Base-by-base conservation (phyloP, 2,329 filamentous ascomycete genomes). In the Xylariaceae sp. region DNA sequence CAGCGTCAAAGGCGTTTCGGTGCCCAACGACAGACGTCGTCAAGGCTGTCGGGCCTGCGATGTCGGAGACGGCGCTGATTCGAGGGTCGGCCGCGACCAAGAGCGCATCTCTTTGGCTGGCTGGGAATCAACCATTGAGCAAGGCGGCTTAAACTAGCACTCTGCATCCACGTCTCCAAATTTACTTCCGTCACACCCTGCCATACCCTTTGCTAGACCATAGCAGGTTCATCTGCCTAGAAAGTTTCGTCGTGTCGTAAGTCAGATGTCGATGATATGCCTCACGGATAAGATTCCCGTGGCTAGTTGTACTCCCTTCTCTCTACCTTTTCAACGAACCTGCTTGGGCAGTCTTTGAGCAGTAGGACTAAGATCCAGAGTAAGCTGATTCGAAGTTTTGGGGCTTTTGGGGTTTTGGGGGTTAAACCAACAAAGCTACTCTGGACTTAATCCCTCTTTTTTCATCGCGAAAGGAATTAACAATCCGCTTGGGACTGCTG, bases 21-120 rank as follows among this genome's bases (percentile, higher is more conserved):
- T 79, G 75, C 79, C 79, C 79, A 82, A 82, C 79, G 70, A 72
- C 69, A 73, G 69, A 57, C 60, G 67, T 68, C 52, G 67, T 67
- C 59, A 62, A 73, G 67, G 67, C 69, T 69, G 71, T 75, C 72
- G 69, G 73, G 71, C 72, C 63, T 57, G 61, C 62, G 57, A 52
- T 37, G 37, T 64, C 58, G 60, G 57, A 62, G 56, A 31, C 52
- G 39, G 53, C 39, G 62, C 40, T 66, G 67, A 70, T 70, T 69
- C 64, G 68, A 65, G 60, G 57, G 56, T 49, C 56, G 64, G 57
- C 65, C 68, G 65, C 67, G 59, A 49, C 49, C 61, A 55, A 57
- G 31, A 56, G 63, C 66, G 68, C 63, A 62, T 69, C 52, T 56
- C 48, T 60, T 56, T 66, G 54, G 64, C 64, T 68, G 62, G 65